Evolutionary conservation across 2,329 filamentous ascomycete genomes (phyloP), one percentile per base, ranked within the genome.

Genomic region (Cordyceps fumosorosea): DNA sequence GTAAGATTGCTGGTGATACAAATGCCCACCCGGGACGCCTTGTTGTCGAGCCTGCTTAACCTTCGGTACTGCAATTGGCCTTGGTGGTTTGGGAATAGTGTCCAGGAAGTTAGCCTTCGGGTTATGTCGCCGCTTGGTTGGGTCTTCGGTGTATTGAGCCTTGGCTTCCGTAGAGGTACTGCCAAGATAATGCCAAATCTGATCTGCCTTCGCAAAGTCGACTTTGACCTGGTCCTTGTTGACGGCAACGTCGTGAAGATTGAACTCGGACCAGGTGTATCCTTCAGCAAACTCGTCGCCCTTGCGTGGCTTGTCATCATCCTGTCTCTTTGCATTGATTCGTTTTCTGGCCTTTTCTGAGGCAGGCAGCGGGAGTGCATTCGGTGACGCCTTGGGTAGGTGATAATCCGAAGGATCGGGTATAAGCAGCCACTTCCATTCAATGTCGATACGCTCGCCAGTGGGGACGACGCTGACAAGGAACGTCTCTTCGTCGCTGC

Each of bases 151-250:
- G 75, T 95, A 99, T 72, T 96, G 91, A 29, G 92, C 88, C 73
- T 88, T 92, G 60, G 91, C 89, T 70, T 98, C 93, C 7, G 93
- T 97, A 24, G 93, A 98, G 22, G 83, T 84, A 72, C 86, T 86
- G 37, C 91, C 91, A 64, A 99, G 81, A 73, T 97, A 98, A 76
- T 91, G 84, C 91, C 93, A 98, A 20, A 96, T 74, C 71, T 90
- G 88, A 64, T 93, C 84, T 18, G 87, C 81, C 71, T 89, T 90
- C 64, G 76, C 76, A 10, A 96, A 74, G 69, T 96, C 86, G 63
- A 96, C 78, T 74, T 87, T 89, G 70, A 80, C 81, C 72, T 90
- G 86, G 60, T 78, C 79, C 65, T 79, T 79, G 68, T 88, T 89
- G 65, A 70, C 71, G 57, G 81, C 77, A 48, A 83, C 80, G 52